These are phyloP conservation scores for Ophiostoma ulmi DNA, from an alignment of 2,329 filamentous ascomycete genomes.

Conservation along the genomic window DNA sequence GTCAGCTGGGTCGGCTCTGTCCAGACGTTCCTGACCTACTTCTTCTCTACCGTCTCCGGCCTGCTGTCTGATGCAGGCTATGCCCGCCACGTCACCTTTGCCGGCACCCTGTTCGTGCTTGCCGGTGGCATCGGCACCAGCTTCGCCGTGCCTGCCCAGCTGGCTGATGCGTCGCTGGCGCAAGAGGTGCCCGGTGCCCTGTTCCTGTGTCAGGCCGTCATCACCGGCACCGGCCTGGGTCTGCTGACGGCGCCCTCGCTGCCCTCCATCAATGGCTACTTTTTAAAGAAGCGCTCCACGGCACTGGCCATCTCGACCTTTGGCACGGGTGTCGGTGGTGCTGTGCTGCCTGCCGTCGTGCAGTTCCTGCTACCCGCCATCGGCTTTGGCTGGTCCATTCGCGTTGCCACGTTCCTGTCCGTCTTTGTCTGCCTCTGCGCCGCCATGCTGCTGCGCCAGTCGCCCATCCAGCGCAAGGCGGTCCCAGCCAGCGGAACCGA, in stretches of 20 bases:
- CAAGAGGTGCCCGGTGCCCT: slow-evolving; percentile 29
- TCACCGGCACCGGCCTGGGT: slow-evolving; percentile 51
- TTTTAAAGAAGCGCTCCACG: slow-evolving; percentile 50
- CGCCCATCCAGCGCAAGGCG: neutral
- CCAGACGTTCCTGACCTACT: slow-evolving; percentile 48
- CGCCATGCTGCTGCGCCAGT: slow-evolving; percentile 39
- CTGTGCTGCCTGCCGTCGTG: slow-evolving; percentile 57
- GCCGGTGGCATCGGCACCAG: slow-evolving; percentile 47
- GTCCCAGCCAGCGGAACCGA: neutral
- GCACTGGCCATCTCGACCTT: slow-evolving; percentile 56
- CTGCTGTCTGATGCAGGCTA: slow-evolving; percentile 49
- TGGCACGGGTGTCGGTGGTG: slow-evolving; percentile 57
- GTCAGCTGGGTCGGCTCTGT: slow-evolving; percentile 49
- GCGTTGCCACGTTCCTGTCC: slow-evolving; percentile 56
- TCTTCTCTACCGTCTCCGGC: slow-evolving; percentile 45
- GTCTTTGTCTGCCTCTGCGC: slow-evolving; percentile 42
- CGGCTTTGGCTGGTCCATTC: slow-evolving; percentile 62
- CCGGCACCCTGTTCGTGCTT: slow-evolving; percentile 41
- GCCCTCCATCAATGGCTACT: slow-evolving; percentile 54
- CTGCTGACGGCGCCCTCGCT: slow-evolving; percentile 51
- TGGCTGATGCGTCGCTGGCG: neutral
- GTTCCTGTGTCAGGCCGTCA: slow-evolving; percentile 50
- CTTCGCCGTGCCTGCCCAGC: slow-evolving; percentile 42
- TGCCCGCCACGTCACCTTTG: slow-evolving; percentile 38
- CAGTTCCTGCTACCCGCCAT: slow-evolving; percentile 55